Evolutionary conservation across 768 basidiomycete species (phyloP).

Genomic region (Boletus patriciae): DNA sequence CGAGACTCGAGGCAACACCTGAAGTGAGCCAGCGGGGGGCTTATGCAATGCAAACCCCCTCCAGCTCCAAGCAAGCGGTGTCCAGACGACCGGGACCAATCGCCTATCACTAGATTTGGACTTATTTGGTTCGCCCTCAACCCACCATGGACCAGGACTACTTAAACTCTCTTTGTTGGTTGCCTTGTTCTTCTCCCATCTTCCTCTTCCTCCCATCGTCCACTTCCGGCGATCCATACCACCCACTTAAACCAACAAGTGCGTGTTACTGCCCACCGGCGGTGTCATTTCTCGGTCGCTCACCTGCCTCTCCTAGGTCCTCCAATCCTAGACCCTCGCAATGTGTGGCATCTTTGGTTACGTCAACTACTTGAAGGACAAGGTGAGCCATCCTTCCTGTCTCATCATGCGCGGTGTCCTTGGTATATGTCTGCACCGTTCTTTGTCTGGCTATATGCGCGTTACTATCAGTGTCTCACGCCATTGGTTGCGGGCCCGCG

Average conservation of each 20-base stretch:
- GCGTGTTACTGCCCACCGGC: not conserved
- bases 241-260: conserved; percentile 5
- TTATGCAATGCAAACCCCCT: conserved; percentile 13
- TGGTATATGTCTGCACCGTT: not conserved
- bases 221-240: conserved; percentile 2
- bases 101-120: conserved; percentile 22
- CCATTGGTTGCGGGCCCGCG: not conserved
- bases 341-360: conserved; percentile 99
- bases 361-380: conserved; percentile 93
- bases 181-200: conserved; percentile 22
- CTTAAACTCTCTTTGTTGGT: conserved; percentile 27
- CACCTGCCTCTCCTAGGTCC: conserved; percentile 7
- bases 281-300: not conserved
- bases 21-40: not conserved
- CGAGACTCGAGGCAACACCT: not conserved
- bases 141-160: conserved; percentile 30
- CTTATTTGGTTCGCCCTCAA: conserved; percentile 35
- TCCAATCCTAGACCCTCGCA: conserved; percentile 9
- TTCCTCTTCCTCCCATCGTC: conserved; percentile 19
- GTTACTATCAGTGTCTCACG: not conserved
- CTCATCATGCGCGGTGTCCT: not conserved
- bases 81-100: conserved; percentile 16
- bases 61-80: conserved; percentile 11
- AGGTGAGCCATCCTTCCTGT: conserved; percentile 51
- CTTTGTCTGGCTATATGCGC: conserved; percentile 7